phyloP scores from a whole-genome alignment of 2,329 filamentous ascomycete genomes.

The Magnaporthiopsis rhizophila region DNA sequence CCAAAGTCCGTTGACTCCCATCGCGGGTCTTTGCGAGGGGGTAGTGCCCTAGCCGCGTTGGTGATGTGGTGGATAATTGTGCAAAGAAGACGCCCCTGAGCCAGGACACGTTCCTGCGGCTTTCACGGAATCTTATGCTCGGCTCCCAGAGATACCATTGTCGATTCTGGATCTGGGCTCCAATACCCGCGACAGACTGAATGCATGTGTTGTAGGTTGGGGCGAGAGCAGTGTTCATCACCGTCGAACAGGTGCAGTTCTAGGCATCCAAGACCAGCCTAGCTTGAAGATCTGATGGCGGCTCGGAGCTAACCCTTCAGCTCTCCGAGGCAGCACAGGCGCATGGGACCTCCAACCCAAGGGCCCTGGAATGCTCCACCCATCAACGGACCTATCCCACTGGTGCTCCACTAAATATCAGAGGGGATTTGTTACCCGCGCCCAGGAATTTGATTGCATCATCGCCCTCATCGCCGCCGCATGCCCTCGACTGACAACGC shows the following conservation, averaged over 20 bases:
- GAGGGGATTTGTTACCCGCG: too few relatives aligned
- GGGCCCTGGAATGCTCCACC: background rate
- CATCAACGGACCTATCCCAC: background rate
- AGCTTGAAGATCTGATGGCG: background rate
- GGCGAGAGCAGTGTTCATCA: background rate
- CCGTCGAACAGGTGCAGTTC: background rate
- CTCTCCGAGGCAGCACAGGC: too few relatives aligned
- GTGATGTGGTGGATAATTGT: background rate
- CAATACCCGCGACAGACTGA: background rate
- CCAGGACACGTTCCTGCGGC: background rate
- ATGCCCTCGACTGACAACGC: background rate
- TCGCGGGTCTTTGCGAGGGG: constrained; percentile 30
- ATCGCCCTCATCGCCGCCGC: background rate
- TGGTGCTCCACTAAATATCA: background rate
- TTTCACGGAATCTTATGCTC: background rate
- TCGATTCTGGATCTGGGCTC: too few relatives aligned
- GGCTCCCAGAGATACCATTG: background rate
- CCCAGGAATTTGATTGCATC: background rate
- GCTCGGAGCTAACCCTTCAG: background rate
- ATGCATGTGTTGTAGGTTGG: background rate
- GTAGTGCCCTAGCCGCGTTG: background rate
- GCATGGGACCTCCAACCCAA: background rate
- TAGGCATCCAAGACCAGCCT: background rate
- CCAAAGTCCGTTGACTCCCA: constrained; percentile 99
- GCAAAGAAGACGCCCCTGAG: background rate